Conservation (phyloP, 176 grass and related monocot species). For the Avena atlantica region DNA sequence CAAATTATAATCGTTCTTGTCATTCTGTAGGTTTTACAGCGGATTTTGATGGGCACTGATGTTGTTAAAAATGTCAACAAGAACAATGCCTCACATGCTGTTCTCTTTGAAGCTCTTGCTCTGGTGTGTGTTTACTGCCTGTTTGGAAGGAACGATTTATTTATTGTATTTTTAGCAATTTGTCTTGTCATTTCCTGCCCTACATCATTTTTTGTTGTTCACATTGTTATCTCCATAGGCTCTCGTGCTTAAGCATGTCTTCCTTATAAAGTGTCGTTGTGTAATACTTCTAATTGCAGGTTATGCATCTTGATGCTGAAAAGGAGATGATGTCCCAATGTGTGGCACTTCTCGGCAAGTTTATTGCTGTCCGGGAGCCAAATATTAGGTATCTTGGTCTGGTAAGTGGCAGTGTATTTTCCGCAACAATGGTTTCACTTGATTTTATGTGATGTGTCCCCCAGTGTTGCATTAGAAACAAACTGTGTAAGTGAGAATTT, state of each 20-base stretch:
- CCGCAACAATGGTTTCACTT: slow-evolving; percentile 21
- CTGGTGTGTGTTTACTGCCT: slow-evolving; percentile 63
- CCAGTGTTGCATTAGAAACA: background rate
- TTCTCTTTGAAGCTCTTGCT: slow-evolving; percentile 98
- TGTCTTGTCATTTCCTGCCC: slow-evolving; percentile 10
- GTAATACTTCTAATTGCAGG: slow-evolving; percentile 52
- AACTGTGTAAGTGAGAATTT: slow-evolving; percentile 16
- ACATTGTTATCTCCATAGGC: background rate
- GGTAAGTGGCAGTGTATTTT: slow-evolving; percentile 49
- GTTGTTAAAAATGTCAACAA: slow-evolving; percentile 99
- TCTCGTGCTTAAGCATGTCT: slow-evolving; percentile 7
- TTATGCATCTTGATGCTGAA: slow-evolving; percentile 99
- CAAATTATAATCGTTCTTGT: slow-evolving; percentile 13
- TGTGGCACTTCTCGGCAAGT: slow-evolving; percentile 97
- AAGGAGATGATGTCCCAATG: slow-evolving; percentile 99
- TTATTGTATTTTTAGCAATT: slow-evolving; percentile 15
- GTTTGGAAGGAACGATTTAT: background rate
- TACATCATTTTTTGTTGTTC: background rate
- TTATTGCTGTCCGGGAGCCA: slow-evolving; percentile 98
- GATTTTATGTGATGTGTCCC: slow-evolving; percentile 24
- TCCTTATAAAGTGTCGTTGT: slow-evolving; percentile 30
- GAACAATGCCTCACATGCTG: slow-evolving; percentile 99
- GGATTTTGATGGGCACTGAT: slow-evolving; percentile 98
- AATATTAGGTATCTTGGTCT: slow-evolving; percentile 99
- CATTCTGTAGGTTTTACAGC: slow-evolving; percentile 87